Base-by-base conservation (phyloP, 495 filamentous ascomycete species). In the Corynascus novoguineensis region DNA sequence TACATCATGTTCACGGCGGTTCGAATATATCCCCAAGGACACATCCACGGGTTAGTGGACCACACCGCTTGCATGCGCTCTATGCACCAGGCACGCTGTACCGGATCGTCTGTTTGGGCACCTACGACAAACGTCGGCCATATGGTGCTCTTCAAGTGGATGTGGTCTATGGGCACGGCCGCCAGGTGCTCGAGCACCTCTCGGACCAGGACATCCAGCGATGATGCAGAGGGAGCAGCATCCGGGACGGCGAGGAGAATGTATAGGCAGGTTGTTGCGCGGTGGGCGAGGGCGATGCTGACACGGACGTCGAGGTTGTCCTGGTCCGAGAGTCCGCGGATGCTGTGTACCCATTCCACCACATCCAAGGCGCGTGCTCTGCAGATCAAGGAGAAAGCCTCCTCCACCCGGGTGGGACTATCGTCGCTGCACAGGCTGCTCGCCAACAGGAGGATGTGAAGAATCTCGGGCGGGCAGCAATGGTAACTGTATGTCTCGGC, bases 81-180 rank as follows among this genome's bases (percentile, higher is more conserved):
- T 28, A 68, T 41, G n/a, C 69, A 69, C 73, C 73, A 75, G 1
- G 41, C 42, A 17, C 75, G 59, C 34, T 63, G 63, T 1, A 40
- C 42, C 7, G 57, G 37, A 9, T 71, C 64, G 41, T 71, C 62
- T 5, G 73, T 69, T 32, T 83, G 80, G 4, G 82, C 65, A 1
- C 80, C 81, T 0, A 77, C 78, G 35, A 84, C 68, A 42, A 82
- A 82, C 1, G 81, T 78, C 0, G 82, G 79, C 81, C 81, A 84
- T 0, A 81, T 70, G 0, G 78, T 75, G 17, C 75, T 83, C 50
- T 84, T 85, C 62, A 82, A 76, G 15, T 79, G 58, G 0, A 71
- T 61, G 4, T 73, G 68, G 5, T 80, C 67, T 17, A 73, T 63
- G n/a, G 73, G 70, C 29, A 85, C 62, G 17, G 60, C 65, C 11